Percentiles rank a stretch among this genome's conserved stretches.
Conservation (phyloP, 495 filamentous ascomycete genomes). For the Aspergillus homomorphus region DNA sequence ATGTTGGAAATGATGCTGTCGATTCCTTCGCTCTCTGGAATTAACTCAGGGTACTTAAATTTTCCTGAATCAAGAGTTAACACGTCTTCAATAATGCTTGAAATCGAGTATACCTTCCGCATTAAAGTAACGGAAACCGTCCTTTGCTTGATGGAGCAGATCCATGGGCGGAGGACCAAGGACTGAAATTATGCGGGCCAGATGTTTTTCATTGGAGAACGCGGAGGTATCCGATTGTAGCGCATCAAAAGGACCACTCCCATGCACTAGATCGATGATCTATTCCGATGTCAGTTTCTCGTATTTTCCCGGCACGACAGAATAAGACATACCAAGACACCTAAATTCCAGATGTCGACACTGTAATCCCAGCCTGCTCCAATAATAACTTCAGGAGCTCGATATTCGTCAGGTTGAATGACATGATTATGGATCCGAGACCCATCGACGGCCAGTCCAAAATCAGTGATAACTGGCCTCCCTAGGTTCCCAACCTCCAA, state of each 20-base stretch:
- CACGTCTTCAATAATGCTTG: neutral
- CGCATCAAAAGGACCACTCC: conserved; percentile 24
- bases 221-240: conserved; percentile 15
- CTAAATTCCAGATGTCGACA: conserved; percentile 36
- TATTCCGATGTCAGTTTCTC: too few relatives aligned
- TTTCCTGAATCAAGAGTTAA: conserved; percentile 18
- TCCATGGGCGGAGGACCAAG: conserved; percentile 27
- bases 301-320: too few relatives aligned
- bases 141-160: conserved; percentile 21
- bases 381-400: conserved; percentile 39
- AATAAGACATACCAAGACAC: conserved; percentile 21
- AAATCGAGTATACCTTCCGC: conserved; percentile 18
- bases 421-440: conserved; percentile 23
- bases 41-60: conserved; percentile 20
- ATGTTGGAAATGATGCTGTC: conserved; percentile 16
- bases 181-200: conserved; percentile 28
- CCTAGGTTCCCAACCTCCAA: conserved; percentile 12
- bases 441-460: conserved; percentile 34
- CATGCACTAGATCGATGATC: conserved; percentile 28
- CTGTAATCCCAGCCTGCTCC: conserved; percentile 34
- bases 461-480: conserved; percentile 36
- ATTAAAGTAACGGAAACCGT: conserved; percentile 25
- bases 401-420: conserved; percentile 36
- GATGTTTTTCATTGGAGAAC: conserved; percentile 23
- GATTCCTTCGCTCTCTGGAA: conserved; percentile 15